These are phyloP conservation scores for Pyricularia sp. DNA, from an alignment of 2,329 filamentous ascomycete genomes.

Conservation along the genomic window DNA sequence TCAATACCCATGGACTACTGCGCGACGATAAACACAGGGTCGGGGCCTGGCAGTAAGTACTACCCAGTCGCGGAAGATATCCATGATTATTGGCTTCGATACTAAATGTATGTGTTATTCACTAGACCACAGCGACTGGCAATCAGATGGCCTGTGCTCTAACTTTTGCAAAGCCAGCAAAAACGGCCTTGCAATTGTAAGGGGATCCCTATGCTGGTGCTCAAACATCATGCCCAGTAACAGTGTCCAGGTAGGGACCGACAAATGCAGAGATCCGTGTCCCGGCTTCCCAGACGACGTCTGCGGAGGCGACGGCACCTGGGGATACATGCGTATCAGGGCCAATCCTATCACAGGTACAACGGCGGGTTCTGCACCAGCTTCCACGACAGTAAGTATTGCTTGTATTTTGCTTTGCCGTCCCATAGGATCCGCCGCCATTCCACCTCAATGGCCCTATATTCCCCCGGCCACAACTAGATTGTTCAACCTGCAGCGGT, in stretches of 20 bases:
- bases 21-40: slow-evolving; percentile 35
- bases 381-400: slow-evolving; percentile 11
- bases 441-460: neutral
- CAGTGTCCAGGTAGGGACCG: slow-evolving; percentile 25
- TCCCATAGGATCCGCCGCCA: too few relatives aligned
- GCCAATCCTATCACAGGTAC: slow-evolving; percentile 48
- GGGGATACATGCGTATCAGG: slow-evolving; percentile 53
- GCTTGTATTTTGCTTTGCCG: neutral
- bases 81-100: neutral
- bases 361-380: slow-evolving; percentile 17
- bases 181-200: slow-evolving; percentile 61
- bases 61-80: neutral
- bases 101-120: slow-evolving; percentile 4
- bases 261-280: slow-evolving; percentile 47
- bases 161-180: slow-evolving; percentile 41
- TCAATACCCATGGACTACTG: slow-evolving; percentile 31
- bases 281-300: slow-evolving; percentile 59
- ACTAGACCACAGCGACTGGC: slow-evolving; percentile 45
- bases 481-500: neutral
- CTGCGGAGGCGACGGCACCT: slow-evolving; percentile 56
- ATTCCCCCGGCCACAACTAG: neutral
- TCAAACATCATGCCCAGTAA: slow-evolving; percentile 54
- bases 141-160: slow-evolving; percentile 62
- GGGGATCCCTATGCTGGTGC: slow-evolving; percentile 63
- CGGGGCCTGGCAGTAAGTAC: slow-evolving; percentile 30